Percentiles rank a stretch among this genome's conserved stretches.
Conservation (phyloP, 148 eudicot species). For the Beta vulgaris region DNA sequence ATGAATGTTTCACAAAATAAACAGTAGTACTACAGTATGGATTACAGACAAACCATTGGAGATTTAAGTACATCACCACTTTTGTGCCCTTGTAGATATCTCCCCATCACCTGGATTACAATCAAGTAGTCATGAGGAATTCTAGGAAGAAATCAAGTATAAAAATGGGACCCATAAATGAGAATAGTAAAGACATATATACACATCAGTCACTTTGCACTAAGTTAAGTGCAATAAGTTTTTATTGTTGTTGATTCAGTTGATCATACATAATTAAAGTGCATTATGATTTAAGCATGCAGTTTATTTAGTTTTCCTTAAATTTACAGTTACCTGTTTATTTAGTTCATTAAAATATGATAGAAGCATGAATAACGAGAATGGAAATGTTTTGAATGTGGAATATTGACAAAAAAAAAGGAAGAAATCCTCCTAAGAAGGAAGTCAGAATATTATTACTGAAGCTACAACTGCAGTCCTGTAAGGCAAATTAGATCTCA, state of each 20-base stretch:
- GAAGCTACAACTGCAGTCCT: no score
- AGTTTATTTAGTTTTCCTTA: constrained; percentile 21
- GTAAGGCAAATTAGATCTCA: no score
- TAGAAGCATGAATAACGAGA: constrained; percentile 19
- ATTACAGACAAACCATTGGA: constrained; percentile 23
- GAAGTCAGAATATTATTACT: neutral
- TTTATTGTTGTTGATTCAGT: constrained; percentile 4
- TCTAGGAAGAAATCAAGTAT: constrained; percentile 33
- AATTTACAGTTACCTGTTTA: constrained; percentile 17
- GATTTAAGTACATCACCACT: constrained; percentile 19
- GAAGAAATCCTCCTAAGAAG: constrained; percentile 6
- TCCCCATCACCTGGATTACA: constrained; percentile 29
- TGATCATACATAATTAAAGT: constrained; percentile 25
- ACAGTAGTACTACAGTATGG: constrained; percentile 3
- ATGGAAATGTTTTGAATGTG: neutral
- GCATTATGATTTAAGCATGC: constrained; percentile 34
- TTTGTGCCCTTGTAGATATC: constrained; percentile 18
- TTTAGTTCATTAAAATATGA: constrained; percentile 6
- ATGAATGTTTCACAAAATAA: constrained; percentile 27
- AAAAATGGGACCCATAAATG: constrained; percentile 19
- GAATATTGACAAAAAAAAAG: neutral
- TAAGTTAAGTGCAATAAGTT: constrained; percentile 10
- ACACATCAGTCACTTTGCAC: constrained; percentile 15
- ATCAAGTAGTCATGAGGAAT: constrained; percentile 39
- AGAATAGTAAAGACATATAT: neutral